These are phyloP conservation scores for Tilletia caries DNA, from an alignment of 1,284 basidiomycete species.

Conservation along the genomic window DNA sequence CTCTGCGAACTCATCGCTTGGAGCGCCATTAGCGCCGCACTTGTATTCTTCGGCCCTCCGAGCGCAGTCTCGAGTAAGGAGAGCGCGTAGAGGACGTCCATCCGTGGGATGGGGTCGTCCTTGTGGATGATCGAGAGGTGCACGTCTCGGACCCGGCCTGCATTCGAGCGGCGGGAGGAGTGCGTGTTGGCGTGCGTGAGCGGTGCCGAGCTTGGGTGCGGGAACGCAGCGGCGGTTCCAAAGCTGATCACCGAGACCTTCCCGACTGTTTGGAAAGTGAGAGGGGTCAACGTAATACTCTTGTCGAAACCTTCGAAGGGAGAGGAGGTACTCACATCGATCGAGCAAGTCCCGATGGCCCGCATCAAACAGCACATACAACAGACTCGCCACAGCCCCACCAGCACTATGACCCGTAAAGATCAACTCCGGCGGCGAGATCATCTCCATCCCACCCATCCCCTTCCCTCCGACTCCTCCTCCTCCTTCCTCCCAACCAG, in stretches of 20 bases:
- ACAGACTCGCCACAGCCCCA: background rate
- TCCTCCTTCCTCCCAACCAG: background rate
- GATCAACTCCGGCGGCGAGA: constrained; percentile 5
- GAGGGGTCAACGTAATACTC: background rate
- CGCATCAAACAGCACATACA: constrained; percentile 3
- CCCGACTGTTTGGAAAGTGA: background rate
- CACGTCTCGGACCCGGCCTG: background rate
- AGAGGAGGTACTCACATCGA: constrained; percentile 2
- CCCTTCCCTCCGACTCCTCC: background rate
- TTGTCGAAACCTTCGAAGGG: too few relatives aligned
- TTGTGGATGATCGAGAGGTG: background rate
- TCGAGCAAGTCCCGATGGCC: constrained; percentile 2
- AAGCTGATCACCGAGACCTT: constrained; percentile 10
- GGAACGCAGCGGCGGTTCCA: constrained; percentile 3
- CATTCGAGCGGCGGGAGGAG: background rate
- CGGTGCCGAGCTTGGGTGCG: background rate
- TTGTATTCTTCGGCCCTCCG: background rate
- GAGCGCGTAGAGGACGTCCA: constrained; percentile 4
- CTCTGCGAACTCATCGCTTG: background rate
- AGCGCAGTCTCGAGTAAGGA: constrained; percentile 10
- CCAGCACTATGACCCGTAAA: constrained; percentile 9
- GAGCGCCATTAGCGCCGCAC: background rate
- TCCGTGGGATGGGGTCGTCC: constrained; percentile 7
- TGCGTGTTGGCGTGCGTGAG: constrained; percentile 13
- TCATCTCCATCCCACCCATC: background rate